phyloP scores from a whole-genome alignment of 768 basidiomycete genomes.

The Boletus bicolor region DNA sequence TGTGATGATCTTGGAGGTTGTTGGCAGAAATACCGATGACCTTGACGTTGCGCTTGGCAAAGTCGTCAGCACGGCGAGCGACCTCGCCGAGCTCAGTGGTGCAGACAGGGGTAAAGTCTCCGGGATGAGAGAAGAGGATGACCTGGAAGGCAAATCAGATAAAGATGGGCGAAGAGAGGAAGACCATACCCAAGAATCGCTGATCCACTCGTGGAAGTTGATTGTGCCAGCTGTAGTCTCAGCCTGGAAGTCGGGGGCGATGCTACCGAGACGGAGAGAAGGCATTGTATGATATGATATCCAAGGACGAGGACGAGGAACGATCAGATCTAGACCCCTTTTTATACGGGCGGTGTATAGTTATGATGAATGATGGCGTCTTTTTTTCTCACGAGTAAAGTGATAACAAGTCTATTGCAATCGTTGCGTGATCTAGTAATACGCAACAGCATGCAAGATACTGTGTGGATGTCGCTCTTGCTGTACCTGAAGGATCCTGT shows the following conservation, averaged over 20 bases:
- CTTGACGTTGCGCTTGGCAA: constrained; percentile 85
- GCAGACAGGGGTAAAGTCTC: constrained; percentile 90
- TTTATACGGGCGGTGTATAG: constrained; percentile 4
- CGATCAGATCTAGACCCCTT: background rate
- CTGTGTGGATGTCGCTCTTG: constrained; percentile 90
- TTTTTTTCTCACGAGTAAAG: constrained; percentile 59
- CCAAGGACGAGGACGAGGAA: background rate
- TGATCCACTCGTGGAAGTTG: constrained; percentile 93
- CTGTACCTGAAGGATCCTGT: constrained; percentile 77
- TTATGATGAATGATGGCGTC: constrained; percentile 47
- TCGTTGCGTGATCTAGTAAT: constrained; percentile 57
- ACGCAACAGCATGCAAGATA: constrained; percentile 87
- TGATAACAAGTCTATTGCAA: constrained; percentile 18
- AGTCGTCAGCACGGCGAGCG: constrained; percentile 81
- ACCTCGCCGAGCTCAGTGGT: constrained; percentile 98
- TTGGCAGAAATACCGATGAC: constrained; percentile 94
- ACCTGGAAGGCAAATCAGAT: constrained; percentile 43
- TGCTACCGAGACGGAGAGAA: constrained; percentile 77
- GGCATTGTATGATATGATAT: constrained; percentile 32
- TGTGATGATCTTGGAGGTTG: constrained; percentile 74
- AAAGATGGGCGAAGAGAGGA: background rate
- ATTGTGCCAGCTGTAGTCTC: constrained; percentile 84
- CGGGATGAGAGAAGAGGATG: constrained; percentile 92
- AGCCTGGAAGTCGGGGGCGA: constrained; percentile 89
- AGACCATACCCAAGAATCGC: constrained; percentile 71